A percentile compares a stretch with the other conserved stretches of the same genome.
These are phyloP conservation scores for Coniosporium tulheliwenetii DNA, from an alignment of 2,329 filamentous ascomycete species.

Conservation along the genomic window DNA sequence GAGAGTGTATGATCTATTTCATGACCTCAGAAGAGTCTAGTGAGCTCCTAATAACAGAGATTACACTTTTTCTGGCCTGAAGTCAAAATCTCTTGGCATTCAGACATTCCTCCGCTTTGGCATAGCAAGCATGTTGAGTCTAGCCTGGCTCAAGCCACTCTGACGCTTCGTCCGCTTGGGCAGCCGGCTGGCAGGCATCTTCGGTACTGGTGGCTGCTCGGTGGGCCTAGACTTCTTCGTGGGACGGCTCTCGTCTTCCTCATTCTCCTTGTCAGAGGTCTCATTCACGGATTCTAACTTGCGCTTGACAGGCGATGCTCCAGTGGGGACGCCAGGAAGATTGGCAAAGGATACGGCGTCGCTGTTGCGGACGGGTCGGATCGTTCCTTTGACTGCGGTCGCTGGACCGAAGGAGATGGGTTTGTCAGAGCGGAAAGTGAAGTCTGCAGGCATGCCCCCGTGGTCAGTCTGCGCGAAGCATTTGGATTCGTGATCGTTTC, in stretches of 20 bases:
- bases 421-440: conserved; percentile 32
- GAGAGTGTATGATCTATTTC: too few species aligned
- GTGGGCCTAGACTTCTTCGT: not conserved
- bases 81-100: too few species aligned
- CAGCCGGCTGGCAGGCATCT: too few species aligned
- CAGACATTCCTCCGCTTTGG: conserved; percentile 10
- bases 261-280: not conserved
- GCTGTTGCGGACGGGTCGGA: conserved; percentile 29
- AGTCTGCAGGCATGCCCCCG: conserved; percentile 23
- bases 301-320: conserved; percentile 1
- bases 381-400: conserved; percentile 15
- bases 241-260: not conserved
- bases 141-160: conserved; percentile 10
- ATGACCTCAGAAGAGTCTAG: too few species aligned
- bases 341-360: conserved; percentile 11
- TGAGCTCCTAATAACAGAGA: too few species aligned
- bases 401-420: conserved; percentile 26
- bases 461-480: conserved; percentile 7
- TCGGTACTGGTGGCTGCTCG: not conserved
- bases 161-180: conserved; percentile 1
- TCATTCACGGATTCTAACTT: not conserved
- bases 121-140: conserved; percentile 14
- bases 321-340: not conserved
- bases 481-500: too few species aligned
- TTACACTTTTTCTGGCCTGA: too few species aligned